Base-by-base conservation (phyloP, 441 rosid genomes). In the Croton laevigatus region DNA sequence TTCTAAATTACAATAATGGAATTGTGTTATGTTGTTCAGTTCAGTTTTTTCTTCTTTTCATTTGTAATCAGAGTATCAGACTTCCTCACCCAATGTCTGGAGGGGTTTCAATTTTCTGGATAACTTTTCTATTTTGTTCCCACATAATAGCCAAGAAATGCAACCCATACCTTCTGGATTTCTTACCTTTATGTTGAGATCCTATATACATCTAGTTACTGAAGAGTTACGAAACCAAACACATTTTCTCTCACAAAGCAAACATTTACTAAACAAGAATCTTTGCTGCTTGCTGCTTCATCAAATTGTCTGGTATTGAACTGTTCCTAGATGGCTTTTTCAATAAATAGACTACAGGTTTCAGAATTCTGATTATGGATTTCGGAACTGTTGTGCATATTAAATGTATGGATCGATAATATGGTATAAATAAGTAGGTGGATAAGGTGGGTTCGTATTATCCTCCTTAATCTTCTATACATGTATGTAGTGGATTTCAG, bases 361-460 rank as follows among this genome's bases (percentile, higher is more conserved):
- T 32, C 63, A 55, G 62, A 71, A 34, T 71, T 67, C 11, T 62
- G 65, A 23, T 53, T 55, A 64, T 38, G 54, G 36, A 70, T 12
- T 8, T 17, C 22, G 55, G 22, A 68, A 40, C 11, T 9, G 55
- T 3, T 37, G 19, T 6, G 3, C 6, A n/a, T 38, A 38, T 40
- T 40, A 13, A 2, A 37, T 61, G 11, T 20, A 67, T 34, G 12
- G 8, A n/a, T 52, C 40, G 42, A 19, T 53, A 5, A 42, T n/a
- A 32, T 62, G n/a, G 36, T 5, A n/a, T 51, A 51, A 19, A 6
- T 4, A 12, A 34, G 52, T 8, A 45, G 42, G 27, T 62, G 11
- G 14, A 54, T 10, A n/a, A 22, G 62, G 64, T 37, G 32, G 63
- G 57, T 45, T 16, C 68, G 27, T 32, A 32, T n/a, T 55, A 20